A percentile compares a stretch with the other conserved stretches of the same genome.
Evolutionary conservation across 2,329 filamentous ascomycete species (phyloP).

Genomic region (Alternaria ethzedia): DNA sequence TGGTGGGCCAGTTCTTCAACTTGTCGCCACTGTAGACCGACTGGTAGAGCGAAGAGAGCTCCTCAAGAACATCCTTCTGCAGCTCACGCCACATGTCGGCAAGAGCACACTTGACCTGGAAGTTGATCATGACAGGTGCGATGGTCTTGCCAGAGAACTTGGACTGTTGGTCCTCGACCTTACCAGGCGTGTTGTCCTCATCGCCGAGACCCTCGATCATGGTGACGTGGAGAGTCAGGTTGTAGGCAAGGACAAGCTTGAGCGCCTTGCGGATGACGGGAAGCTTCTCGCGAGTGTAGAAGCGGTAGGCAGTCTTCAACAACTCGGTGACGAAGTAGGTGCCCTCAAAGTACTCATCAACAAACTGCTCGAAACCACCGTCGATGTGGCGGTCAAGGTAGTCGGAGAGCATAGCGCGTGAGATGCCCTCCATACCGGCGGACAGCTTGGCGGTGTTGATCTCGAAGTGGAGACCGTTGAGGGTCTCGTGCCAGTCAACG

Average conservation of each 20-base stretch:
- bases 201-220: constrained; percentile 89
- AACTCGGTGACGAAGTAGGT: constrained; percentile 96
- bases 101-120: constrained; percentile 97
- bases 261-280: constrained; percentile 93
- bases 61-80: constrained; percentile 93
- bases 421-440: constrained; percentile 87
- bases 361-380: constrained; percentile 87
- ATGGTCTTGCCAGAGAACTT: constrained; percentile 90
- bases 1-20: constrained; percentile 98
- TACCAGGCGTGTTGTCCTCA: constrained; percentile 78
- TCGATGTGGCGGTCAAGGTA: constrained; percentile 97
- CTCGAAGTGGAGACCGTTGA: constrained; percentile 79
- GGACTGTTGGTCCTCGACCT: constrained; percentile 84
- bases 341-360: constrained; percentile 95
- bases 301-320: constrained; percentile 93
- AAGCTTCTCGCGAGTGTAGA: constrained; percentile 85
- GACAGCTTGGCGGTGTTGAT: constrained; percentile 87
- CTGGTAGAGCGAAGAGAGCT: constrained; percentile 91
- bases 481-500: constrained; percentile 90
- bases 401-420: constrained; percentile 78
- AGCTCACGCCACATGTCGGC: constrained; percentile 98
- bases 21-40: constrained; percentile 97
- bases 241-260: constrained; percentile 94
- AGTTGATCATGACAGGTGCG: constrained; percentile 98
- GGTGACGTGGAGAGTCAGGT: constrained; percentile 91